phyloP scores from a whole-genome alignment of 2,329 filamentous ascomycete species.

The Aotearoamyces nothofagi region DNA sequence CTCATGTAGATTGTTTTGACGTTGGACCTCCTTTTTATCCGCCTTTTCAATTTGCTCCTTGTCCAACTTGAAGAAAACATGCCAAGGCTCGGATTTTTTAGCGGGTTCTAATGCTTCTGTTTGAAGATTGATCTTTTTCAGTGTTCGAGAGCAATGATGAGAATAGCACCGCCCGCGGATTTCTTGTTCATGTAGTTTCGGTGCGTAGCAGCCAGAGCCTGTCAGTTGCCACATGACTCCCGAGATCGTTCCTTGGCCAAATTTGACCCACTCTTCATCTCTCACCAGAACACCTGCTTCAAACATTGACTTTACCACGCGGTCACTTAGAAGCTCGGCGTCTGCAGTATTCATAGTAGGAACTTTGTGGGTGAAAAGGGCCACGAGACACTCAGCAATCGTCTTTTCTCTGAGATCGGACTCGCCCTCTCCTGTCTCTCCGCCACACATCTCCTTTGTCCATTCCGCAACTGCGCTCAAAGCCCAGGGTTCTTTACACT shows the following conservation, averaged over 20 bases:
- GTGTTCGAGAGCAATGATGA: conserved; percentile 79
- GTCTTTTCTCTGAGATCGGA: conserved; percentile 73
- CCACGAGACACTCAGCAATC: conserved; percentile 75
- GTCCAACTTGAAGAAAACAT: conserved; percentile 71
- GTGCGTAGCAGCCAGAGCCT: conserved; percentile 79
- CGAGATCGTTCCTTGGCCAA: conserved; percentile 64
- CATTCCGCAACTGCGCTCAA: conserved; percentile 75
- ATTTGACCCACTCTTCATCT: conserved; percentile 97
- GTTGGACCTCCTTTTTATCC: conserved; percentile 75
- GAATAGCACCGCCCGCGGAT: conserved; percentile 76
- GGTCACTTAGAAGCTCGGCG: conserved; percentile 70
- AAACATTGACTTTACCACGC: conserved; percentile 69
- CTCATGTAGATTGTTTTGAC: conserved; percentile 90
- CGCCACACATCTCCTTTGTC: conserved; percentile 64
- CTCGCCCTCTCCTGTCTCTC: conserved; percentile 52
- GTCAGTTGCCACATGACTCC: conserved; percentile 91
- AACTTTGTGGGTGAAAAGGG: conserved; percentile 84
- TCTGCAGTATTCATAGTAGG: conserved; percentile 98
- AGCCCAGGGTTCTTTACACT: conserved; percentile 83
- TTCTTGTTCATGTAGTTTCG: conserved; percentile 54
- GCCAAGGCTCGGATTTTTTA: conserved; percentile 65
- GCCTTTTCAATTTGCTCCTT: conserved; percentile 59
- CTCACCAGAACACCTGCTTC: conserved; percentile 61
- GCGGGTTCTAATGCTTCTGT: conserved; percentile 54
- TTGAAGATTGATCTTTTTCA: conserved; percentile 87